Conservation (phyloP, 352 stramenopile genomes). For the Globisporangium cylindrosporum region DNA sequence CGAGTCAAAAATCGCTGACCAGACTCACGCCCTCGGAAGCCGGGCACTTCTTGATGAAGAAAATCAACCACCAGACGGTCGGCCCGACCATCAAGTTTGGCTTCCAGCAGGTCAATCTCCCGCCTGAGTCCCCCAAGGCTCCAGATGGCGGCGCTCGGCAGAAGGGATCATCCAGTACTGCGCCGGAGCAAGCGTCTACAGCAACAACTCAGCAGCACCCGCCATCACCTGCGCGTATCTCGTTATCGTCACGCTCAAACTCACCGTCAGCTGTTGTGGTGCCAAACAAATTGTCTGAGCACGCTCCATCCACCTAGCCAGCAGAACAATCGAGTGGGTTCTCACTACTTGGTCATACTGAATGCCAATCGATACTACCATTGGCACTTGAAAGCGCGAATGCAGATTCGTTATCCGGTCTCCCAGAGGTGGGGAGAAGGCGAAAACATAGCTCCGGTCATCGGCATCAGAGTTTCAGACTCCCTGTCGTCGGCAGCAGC, state of each 20-base stretch:
- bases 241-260: background rate
- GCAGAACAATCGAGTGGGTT: background rate
- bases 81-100: constrained; percentile 10
- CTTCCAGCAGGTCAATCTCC: constrained; percentile 4
- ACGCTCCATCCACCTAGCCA: background rate
- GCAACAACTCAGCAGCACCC: background rate
- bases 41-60: background rate
- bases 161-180: no score
- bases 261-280: background rate
- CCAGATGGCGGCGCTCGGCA: background rate
- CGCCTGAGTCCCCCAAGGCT: background rate
- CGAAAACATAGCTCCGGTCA: background rate
- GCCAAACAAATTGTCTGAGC: background rate
- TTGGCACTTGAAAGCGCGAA: background rate
- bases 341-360: background rate
- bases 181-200: background rate
- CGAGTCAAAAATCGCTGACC: background rate
- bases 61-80: constrained; percentile 1
- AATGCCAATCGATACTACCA: background rate
- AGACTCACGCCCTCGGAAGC: background rate
- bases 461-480: background rate
- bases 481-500: background rate
- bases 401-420: background rate
- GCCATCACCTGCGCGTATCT: background rate
- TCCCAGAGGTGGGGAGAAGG: background rate